These are phyloP conservation scores for Nicotiana rustica DNA, from an alignment of 305 asterid genomes.

Conservation along the genomic window DNA sequence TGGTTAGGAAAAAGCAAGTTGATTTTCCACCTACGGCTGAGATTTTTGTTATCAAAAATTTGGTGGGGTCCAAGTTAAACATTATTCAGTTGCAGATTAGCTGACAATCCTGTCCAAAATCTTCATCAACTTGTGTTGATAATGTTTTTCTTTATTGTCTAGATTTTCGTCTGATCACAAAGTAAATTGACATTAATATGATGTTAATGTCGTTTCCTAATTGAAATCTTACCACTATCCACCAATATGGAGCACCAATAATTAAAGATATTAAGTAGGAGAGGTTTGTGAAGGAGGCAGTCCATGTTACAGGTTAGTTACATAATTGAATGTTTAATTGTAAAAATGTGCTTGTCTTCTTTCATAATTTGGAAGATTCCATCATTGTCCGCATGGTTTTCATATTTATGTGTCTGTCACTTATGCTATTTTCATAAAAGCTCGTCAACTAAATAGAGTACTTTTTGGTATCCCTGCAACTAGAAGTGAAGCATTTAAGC, in stretches of 20 bases:
- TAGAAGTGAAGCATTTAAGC: not conserved
- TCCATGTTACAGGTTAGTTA: constrained; percentile 33
- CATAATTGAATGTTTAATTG: not conserved
- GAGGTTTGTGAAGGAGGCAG: not conserved
- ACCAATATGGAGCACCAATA: not conserved
- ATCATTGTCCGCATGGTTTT: not conserved
- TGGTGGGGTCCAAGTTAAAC: not conserved
- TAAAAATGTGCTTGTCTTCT: constrained; percentile 36
- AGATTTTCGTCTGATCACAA: not conserved
- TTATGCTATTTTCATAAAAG: not conserved
- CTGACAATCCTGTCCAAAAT: not conserved
- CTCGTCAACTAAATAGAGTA: not conserved
- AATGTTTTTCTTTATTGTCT: not conserved
- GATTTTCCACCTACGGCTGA: not conserved
- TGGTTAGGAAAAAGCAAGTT: not conserved
- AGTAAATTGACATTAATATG: not conserved
- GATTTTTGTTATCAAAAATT: not conserved
- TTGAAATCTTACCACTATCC: not conserved
- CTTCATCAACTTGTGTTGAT: not conserved
- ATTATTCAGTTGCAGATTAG: not conserved
- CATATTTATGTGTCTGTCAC: not conserved
- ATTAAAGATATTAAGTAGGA: not conserved
- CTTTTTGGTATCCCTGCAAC: not conserved
- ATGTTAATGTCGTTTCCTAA: not conserved
- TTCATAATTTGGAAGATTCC: constrained; percentile 31